Evolutionary conservation across 768 basidiomycete species (phyloP).

Genomic region (Serendipita sp.): DNA sequence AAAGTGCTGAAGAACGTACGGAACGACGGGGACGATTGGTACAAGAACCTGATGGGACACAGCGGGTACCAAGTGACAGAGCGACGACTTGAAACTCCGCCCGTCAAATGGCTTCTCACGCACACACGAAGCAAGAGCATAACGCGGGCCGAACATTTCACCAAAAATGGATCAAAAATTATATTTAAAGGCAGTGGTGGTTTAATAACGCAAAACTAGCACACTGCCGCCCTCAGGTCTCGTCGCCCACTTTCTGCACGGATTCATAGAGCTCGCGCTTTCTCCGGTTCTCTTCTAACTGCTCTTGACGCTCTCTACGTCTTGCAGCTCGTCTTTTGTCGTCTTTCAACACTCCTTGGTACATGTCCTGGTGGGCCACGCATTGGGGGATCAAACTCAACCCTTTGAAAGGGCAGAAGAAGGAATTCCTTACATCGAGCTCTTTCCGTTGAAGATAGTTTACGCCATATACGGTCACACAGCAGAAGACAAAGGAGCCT

Average conservation of each 20-base stretch:
- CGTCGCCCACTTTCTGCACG: conserved; percentile 22
- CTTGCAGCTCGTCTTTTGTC: conserved; percentile 69
- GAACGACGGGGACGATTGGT: not conserved
- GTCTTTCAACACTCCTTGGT: conserved; percentile 74
- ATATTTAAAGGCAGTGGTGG: not conserved
- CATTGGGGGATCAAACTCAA: not conserved
- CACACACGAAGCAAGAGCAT: not conserved
- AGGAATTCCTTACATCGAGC: conserved; percentile 40
- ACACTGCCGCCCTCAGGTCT: not conserved
- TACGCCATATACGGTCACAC: conserved; percentile 72
- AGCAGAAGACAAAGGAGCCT: conserved; percentile 45
- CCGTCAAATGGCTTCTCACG: not conserved
- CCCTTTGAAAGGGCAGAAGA: not conserved
- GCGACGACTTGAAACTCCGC: not conserved
- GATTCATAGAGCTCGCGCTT: conserved; percentile 55
- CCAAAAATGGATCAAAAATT: not conserved
- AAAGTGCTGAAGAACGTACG: not conserved
- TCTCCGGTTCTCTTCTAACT: conserved; percentile 32
- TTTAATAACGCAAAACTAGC: not conserved
- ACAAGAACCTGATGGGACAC: not conserved
- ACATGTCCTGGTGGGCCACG: conserved; percentile 53
- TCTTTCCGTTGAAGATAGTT: conserved; percentile 77
- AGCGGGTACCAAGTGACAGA: not conserved
- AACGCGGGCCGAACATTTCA: not conserved
- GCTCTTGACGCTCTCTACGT: conserved; percentile 48